Evolutionary conservation across 352 stramenopile genomes (phyloP), one percentile per base, ranked within the genome.

Genomic region (Globisporangium camurandrum): DNA sequence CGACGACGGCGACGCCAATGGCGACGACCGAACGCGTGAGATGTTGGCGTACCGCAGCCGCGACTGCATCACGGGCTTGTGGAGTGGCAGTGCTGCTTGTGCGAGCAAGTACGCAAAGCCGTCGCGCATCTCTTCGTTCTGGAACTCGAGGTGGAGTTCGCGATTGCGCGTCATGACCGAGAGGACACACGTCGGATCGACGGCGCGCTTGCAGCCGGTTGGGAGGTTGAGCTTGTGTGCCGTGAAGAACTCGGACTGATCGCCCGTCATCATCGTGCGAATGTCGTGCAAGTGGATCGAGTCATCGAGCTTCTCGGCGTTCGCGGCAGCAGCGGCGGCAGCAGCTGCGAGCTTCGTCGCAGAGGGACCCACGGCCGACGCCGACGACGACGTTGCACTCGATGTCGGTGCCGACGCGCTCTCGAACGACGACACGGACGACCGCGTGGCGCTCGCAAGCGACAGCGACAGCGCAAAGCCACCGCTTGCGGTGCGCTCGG

Each of bases 91-190:
- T 1, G 72, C 80, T 17, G 71, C 61, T 64, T 89, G 77, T 42
- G 88, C 62, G 1, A 90, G 59, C 58, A 88, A 56, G 56, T 70
- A 88, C 42, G 68, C 61, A 28, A 90, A 88, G 36, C 72, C 75
- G 63, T 90, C 67, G 28, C 79, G 75, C 10, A 68, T 53, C 12
- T 85, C 74, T 61, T 84, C 61, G 48, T 80, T 79, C 4, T 74
- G 43, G 40, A 90, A 84, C 54, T 86, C 76, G 10, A 90, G 53
- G 38, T 90, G 79, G 19, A 90, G 64, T 20, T 87, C 71, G 22
- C 78, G 75, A 46, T 75, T 77, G 9, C 71, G 69, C 7, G 75
- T 85, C 20, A 60, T 67, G 24, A 89, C 59, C 12, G 78, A 81
- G n/a, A 89, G 58, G 20, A 78, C 66, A 42, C 70, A 82, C 20